phyloP scores from a whole-genome alignment of 164 flowering plant genomes.

The Tetrastigma voinierianum region DNA sequence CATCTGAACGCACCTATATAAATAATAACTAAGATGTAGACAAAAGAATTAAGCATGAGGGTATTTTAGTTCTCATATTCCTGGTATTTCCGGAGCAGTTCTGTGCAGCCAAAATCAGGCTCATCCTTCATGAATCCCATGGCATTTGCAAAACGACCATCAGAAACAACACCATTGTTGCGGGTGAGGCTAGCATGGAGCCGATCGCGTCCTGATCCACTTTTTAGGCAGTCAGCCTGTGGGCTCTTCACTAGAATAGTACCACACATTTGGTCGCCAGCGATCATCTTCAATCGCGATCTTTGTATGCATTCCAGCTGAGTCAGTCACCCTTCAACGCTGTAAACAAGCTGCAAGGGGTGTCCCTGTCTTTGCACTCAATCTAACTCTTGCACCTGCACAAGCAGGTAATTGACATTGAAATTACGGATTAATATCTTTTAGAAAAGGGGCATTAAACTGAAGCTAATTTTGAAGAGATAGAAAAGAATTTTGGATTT shows the following conservation, averaged over 20 bases:
- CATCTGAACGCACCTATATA: background rate
- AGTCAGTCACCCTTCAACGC: slow-evolving; percentile 16
- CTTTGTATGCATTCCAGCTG: slow-evolving; percentile 24
- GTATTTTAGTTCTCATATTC: too few species aligned
- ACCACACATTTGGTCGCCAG: slow-evolving; percentile 27
- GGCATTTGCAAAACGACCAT: slow-evolving; percentile 22
- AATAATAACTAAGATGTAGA: background rate
- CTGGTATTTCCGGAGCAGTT: slow-evolving; percentile 23
- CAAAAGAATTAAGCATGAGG: too few species aligned
- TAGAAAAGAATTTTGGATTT: too few species aligned
- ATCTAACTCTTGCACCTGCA: slow-evolving; percentile 27
- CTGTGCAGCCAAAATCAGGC: slow-evolving; percentile 19
- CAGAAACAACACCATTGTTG: slow-evolving; percentile 28
- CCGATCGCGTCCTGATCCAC: slow-evolving; percentile 22
- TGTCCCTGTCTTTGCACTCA: slow-evolving; percentile 24
- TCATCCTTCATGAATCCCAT: slow-evolving; percentile 26
- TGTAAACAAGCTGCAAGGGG: background rate
- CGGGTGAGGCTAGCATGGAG: slow-evolving; percentile 31
- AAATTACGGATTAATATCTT: background rate
- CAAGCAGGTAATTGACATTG: too few species aligned
- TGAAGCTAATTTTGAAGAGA: background rate
- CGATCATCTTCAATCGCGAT: slow-evolving; percentile 19
- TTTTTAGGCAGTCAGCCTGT: slow-evolving; percentile 9
- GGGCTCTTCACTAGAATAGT: slow-evolving; percentile 25
- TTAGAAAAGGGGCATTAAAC: background rate